A percentile compares a stretch with the other conserved stretches of the same genome.
Conservation (phyloP, 108 stramenopile species). For the Tribonema minus region DNA sequence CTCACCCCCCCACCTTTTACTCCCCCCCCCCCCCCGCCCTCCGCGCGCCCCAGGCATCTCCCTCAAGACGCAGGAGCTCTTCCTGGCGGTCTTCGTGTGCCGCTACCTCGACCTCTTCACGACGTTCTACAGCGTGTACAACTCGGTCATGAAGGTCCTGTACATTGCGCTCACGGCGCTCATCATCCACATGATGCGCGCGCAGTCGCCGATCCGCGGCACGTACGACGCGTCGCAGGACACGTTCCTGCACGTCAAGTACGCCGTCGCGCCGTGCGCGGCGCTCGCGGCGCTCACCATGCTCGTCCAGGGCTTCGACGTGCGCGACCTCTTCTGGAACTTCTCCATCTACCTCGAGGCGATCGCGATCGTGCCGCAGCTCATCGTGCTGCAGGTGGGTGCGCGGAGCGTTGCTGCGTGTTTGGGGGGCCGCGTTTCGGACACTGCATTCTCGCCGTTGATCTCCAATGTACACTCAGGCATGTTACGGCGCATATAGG, state of each 20-base stretch:
- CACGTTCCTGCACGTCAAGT: conserved; percentile 93
- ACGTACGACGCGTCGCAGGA: conserved; percentile 87
- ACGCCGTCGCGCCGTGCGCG: conserved; percentile 86
- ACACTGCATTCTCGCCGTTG: neutral
- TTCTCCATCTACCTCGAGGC: conserved; percentile 93
- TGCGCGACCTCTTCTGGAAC: conserved; percentile 70
- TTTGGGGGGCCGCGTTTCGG: neutral
- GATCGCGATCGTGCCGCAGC: conserved; percentile 91
- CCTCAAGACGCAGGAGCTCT: conserved; percentile 96
- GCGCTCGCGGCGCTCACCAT: conserved; percentile 68
- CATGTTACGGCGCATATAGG: too few relatives aligned
- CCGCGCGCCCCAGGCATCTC: conserved; percentile 72
- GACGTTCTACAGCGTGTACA: conserved; percentile 82
- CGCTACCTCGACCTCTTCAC: conserved; percentile 60
- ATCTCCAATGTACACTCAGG: neutral
- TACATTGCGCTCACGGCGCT: conserved; percentile 86
- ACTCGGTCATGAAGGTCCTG: conserved; percentile 66
- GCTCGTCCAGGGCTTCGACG: neutral
- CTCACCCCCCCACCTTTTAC: too few relatives aligned
- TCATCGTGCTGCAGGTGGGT: conserved; percentile 79
- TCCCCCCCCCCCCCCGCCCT: too few relatives aligned
- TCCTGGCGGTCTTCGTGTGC: conserved; percentile 88
- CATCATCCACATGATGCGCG: conserved; percentile 88
- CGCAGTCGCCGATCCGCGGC: conserved; percentile 51
- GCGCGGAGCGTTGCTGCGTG: neutral